Conservation (phyloP, 2,329 filamentous ascomycete species). For the Rhynchosporium secalis region DNA sequence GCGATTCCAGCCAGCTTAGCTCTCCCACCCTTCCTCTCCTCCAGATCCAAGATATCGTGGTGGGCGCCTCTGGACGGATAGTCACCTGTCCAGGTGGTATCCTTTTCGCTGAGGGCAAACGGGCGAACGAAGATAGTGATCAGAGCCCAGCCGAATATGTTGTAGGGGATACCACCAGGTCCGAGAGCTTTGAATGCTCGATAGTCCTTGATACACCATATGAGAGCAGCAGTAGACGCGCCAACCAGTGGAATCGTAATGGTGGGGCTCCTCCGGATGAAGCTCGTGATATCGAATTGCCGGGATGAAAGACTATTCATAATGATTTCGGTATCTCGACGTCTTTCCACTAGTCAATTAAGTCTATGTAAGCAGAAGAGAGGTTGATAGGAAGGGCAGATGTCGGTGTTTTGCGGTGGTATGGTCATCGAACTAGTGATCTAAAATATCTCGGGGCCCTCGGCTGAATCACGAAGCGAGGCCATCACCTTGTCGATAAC, state of each 20-base stretch:
- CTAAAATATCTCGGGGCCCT: too few species aligned
- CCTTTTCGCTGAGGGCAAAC: constrained; percentile 8
- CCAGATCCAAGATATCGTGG: background rate
- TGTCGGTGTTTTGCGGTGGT: too few species aligned
- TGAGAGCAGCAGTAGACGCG: constrained; percentile 3
- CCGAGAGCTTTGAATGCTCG: constrained; percentile 8
- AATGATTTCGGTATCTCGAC: background rate
- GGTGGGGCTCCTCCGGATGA: background rate
- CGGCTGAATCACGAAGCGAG: too few species aligned
- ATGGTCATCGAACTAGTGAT: too few species aligned
- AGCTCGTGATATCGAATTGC: background rate
- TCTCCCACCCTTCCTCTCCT: background rate
- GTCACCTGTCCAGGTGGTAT: constrained; percentile 9
- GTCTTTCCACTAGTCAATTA: too few species aligned
- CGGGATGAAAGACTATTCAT: background rate
- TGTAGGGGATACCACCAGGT: constrained; percentile 1
- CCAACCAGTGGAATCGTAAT: background rate
- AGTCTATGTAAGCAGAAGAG: background rate
- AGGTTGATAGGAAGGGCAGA: too few species aligned
- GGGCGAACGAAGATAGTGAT: constrained; percentile 11
- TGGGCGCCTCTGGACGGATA: constrained; percentile 9
- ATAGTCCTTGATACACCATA: constrained; percentile 15
- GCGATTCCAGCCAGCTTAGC: constrained; percentile 11
- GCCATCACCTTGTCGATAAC: too few species aligned
- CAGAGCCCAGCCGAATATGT: constrained; percentile 11